phyloP scores from a whole-genome alignment of 768 basidiomycete genomes.

The Phlegmacium glaucopus region DNA sequence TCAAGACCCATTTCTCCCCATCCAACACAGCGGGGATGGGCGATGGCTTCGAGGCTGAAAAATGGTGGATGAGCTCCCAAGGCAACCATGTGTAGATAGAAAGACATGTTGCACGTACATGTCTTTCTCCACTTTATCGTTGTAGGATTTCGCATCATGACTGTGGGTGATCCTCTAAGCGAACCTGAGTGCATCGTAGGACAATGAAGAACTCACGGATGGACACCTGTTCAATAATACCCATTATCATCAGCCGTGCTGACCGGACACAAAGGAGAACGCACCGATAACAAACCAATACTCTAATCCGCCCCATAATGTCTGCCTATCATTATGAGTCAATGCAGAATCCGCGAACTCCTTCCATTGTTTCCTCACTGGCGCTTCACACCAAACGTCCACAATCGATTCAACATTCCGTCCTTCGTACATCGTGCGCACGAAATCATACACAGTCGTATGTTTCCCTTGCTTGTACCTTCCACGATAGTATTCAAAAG shows the following conservation, averaged over 20 bases:
- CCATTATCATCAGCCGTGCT: slow-evolving; percentile 2
- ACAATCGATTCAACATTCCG: slow-evolving; percentile 64
- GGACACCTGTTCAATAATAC: slow-evolving; percentile 50
- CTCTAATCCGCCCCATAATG: slow-evolving; percentile 59
- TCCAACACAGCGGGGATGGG: slow-evolving; percentile 79
- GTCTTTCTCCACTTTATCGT: slow-evolving; percentile 60
- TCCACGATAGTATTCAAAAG: slow-evolving; percentile 56
- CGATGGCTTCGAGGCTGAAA: slow-evolving; percentile 66
- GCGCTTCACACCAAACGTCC: slow-evolving; percentile 89
- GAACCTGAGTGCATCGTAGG: not conserved
- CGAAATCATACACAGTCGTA: slow-evolving; percentile 63
- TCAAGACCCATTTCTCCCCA: slow-evolving; percentile 90
- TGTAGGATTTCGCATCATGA: slow-evolving; percentile 71
- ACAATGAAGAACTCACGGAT: slow-evolving; percentile 49
- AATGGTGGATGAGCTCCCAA: not conserved
- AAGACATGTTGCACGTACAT: slow-evolving; percentile 42
- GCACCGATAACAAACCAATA: slow-evolving; percentile 86
- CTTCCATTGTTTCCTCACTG: slow-evolving; percentile 59
- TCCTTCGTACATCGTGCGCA: slow-evolving; percentile 54
- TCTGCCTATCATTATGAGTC: slow-evolving; percentile 37
- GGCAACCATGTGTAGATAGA: not conserved
- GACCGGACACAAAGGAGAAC: slow-evolving; percentile 12
- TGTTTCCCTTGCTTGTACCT: slow-evolving; percentile 60
- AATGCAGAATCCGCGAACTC: slow-evolving; percentile 73
- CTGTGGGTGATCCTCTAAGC: slow-evolving; percentile 26